Evolutionary conservation across 2,329 filamentous ascomycete genomes (phyloP), one percentile per base, ranked within the genome.

Genomic region (Zasmidium angulare): DNA sequence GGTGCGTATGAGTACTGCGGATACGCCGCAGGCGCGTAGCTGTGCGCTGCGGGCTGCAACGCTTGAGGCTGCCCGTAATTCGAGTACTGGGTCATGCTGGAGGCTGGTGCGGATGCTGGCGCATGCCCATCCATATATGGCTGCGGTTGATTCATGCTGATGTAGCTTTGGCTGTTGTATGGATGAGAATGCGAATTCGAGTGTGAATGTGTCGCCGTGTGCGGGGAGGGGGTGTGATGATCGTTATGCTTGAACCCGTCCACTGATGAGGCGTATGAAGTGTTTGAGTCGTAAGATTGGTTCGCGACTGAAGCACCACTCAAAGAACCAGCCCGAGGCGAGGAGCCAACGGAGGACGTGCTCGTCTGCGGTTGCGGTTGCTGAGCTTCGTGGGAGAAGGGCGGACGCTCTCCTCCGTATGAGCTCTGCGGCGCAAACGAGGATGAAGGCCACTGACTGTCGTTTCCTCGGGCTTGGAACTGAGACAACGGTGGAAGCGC

Each of bases 401-500:
- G 88, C 70, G 90, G 78, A 80, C 87, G 89, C 75, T 91, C 88
- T 80, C n/a, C n/a, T n/a, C 80, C 88, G 81, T 89, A 89, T 77
- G 86, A 79, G 80, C 75, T 85, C 84, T 75, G 88, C 84, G 66
- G 80, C 76, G 73, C 85, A 83, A 78, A 88, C 56, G 68, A 84
- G 74, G 83, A 80, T 78, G 86, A 87, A 79, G 88, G 89, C 79
- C 86, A 91, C 76, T 80, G 77, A 67, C 82, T 82, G 78, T 93
- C 88, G 78, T 84, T 83, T 81, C 88, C 88, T 86, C 89, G 88
- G 84, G 87, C 86, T 79, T 90, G 88, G 81, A 90, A 86, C 82
- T 90, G 87, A 74, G 89, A 89, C 75, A 92, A 89, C 80, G 90
- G 90, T 80, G 90, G 89, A 78, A 93, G 87, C 90, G 93, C 91